Evolutionary conservation across 2,329 filamentous ascomycete species (phyloP).

Genomic region (Shiraia sp.): DNA sequence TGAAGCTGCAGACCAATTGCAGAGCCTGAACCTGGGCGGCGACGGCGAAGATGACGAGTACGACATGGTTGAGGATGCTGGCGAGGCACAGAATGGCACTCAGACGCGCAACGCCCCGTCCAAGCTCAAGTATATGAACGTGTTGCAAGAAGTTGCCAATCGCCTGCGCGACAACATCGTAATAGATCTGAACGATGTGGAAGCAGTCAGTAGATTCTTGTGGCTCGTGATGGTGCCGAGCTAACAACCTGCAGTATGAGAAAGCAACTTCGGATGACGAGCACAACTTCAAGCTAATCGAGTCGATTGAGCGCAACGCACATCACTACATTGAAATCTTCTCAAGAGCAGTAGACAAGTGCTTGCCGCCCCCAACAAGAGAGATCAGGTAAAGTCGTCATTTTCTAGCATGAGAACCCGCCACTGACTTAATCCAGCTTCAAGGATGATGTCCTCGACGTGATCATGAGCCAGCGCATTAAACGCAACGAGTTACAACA

Average conservation of each 20-base stretch:
- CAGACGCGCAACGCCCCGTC: slow-evolving; percentile 49
- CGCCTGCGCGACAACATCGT: slow-evolving; percentile 75
- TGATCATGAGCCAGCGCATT: slow-evolving; percentile 90
- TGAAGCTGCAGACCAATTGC: slow-evolving; percentile 77
- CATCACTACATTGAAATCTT: slow-evolving; percentile 94
- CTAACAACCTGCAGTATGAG: slow-evolving; percentile 68
- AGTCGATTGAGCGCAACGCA: slow-evolving; percentile 86
- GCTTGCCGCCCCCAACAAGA: slow-evolving; percentile 76
- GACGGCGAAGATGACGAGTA: slow-evolving; percentile 88
- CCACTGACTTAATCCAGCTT: slow-evolving; percentile 63
- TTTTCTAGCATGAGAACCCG: neutral
- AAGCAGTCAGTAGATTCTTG: slow-evolving; percentile 58
- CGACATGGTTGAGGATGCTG: slow-evolving; percentile 86
- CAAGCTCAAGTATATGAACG: slow-evolving; percentile 84
- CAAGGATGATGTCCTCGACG: slow-evolving; percentile 96
- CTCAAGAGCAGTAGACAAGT: slow-evolving; percentile 82
- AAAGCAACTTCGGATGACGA: slow-evolving; percentile 65
- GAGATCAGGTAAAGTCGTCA: slow-evolving; percentile 69
- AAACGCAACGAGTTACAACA: slow-evolving; percentile 79
- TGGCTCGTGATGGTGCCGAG: neutral
- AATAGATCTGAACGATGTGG: slow-evolving; percentile 88
- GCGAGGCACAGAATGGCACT: slow-evolving; percentile 58
- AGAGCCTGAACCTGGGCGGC: slow-evolving; percentile 83
- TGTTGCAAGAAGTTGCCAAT: slow-evolving; percentile 86
- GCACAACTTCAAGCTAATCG: slow-evolving; percentile 67